Base-by-base conservation (phyloP, 768 basidiomycete species). In the Xerocomellus chrysenteron region DNA sequence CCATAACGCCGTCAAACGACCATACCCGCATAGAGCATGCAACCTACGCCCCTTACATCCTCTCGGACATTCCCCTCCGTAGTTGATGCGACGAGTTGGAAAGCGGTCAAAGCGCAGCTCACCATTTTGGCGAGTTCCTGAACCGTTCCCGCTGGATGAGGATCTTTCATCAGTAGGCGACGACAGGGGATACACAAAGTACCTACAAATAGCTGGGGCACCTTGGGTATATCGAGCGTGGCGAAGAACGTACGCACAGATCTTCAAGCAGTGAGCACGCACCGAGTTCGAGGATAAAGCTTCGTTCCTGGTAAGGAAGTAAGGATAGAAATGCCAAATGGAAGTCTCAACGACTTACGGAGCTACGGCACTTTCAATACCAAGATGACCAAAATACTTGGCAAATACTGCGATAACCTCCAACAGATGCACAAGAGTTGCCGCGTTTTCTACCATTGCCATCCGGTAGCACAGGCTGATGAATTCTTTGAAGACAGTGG, bases 401-500 rank as follows among this genome's bases (percentile, higher is more conserved):
- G 86, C 84, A 55, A 93, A 83, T 4, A 75, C 73, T 2, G 81
- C 73, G 33, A 94, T 70, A 39, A 89, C 82, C 59, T 89, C 87
- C 3, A 92, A 75, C 21, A 98, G 78, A 52, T 88, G 82, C 0
- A 82, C 74, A 64, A 94, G 89, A 32, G 92, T 81, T 0, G 65
- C 74, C 1, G 91, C 85, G 0, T 86, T 76, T 66, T 96, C 94
- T 0, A 90, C 90, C 81, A 98, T 85, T 0, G 88, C 92, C 73
- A 98, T 84, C 6, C 96, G 84, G 67, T 96, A 94, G 68, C 87
- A 92, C 5, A 98, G 76, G 46, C 87, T 87, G 62, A 88, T 83
- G 43, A 98, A 85, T 72, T 99, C 96, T 46, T 94, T 92, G 66
- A 96, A 96, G 28, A 92, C 83, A 0, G 85, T 80, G 2, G 88